Evolutionary conservation across 495 filamentous ascomycete genomes (phyloP).

Genomic region (Filosporella fistucella): DNA sequence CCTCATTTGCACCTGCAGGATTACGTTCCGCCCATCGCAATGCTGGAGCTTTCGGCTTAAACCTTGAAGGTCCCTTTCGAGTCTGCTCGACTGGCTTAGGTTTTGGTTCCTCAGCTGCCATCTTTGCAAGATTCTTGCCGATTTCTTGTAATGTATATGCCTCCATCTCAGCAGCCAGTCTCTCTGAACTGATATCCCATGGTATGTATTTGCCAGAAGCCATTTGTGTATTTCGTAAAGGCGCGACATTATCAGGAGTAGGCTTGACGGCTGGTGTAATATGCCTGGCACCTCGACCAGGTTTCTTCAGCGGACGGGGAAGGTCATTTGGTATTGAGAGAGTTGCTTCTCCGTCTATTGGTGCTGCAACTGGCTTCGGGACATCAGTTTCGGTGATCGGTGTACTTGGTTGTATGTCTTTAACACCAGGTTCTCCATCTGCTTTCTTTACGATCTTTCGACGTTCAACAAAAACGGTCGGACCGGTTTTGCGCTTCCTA

Average conservation of each 20-base stretch:
- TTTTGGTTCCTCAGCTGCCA: conserved; percentile 5
- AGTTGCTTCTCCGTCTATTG: too few relatives aligned
- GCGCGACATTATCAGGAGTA: background rate
- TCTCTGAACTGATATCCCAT: conserved; percentile 36
- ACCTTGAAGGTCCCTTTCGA: conserved; percentile 22
- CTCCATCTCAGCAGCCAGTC: conserved; percentile 44
- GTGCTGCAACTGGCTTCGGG: background rate
- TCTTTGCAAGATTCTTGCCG: conserved; percentile 33
- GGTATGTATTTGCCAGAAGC: conserved; percentile 36
- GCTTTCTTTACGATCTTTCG: conserved; percentile 7
- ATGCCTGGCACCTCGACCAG: conserved; percentile 7
- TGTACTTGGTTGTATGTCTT: background rate
- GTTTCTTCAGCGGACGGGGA: conserved; percentile 15
- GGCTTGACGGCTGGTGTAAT: background rate
- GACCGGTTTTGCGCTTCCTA: conserved; percentile 31
- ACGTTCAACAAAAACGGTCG: conserved; percentile 46
- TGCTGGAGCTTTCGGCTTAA: conserved; percentile 41
- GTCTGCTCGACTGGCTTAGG: conserved; percentile 4
- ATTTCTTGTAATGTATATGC: conserved; percentile 45
- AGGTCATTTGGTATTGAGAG: too few relatives aligned
- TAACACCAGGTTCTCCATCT: background rate
- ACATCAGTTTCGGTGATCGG: background rate
- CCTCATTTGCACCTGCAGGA: conserved; percentile 29
- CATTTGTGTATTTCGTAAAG: conserved; percentile 18
- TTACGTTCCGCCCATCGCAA: conserved; percentile 44